phyloP scores from a whole-genome alignment of 75 land plant species.

The Adiantum capillusveneris region DNA sequence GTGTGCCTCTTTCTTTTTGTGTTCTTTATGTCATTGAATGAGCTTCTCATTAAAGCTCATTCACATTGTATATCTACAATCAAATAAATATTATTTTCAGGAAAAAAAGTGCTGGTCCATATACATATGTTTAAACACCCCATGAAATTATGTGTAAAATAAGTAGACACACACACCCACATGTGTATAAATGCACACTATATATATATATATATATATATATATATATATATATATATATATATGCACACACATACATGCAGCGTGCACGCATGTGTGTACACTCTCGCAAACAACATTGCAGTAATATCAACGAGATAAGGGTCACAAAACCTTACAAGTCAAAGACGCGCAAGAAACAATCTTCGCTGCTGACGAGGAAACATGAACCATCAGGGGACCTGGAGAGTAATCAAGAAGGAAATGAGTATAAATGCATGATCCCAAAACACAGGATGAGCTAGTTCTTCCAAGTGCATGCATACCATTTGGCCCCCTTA shows the following conservation, averaged over 20 bases:
- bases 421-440: neutral
- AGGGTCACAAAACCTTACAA: slow-evolving; percentile 33
- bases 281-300: neutral
- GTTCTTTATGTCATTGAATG: no score
- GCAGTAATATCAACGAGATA: neutral
- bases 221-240: neutral
- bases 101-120: no score
- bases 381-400: slow-evolving; percentile 98
- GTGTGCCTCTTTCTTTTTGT: no score
- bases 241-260: no score
- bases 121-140: no score
- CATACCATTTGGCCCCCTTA: slow-evolving; percentile 89
- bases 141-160: neutral
- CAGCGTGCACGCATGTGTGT: no score
- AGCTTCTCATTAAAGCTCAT: no score
- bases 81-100: no score
- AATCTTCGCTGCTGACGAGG: slow-evolving; percentile 78
- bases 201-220: neutral
- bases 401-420: slow-evolving; percentile 29
- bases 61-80: no score
- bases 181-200: neutral
- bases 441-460: neutral
- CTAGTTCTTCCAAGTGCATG: neutral
- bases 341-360: slow-evolving; percentile 58
- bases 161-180: neutral